Evolutionary conservation across 768 basidiomycete genomes (phyloP), one percentile per base, ranked within the genome.

Genomic region (Stropharia rugosoannulata): DNA sequence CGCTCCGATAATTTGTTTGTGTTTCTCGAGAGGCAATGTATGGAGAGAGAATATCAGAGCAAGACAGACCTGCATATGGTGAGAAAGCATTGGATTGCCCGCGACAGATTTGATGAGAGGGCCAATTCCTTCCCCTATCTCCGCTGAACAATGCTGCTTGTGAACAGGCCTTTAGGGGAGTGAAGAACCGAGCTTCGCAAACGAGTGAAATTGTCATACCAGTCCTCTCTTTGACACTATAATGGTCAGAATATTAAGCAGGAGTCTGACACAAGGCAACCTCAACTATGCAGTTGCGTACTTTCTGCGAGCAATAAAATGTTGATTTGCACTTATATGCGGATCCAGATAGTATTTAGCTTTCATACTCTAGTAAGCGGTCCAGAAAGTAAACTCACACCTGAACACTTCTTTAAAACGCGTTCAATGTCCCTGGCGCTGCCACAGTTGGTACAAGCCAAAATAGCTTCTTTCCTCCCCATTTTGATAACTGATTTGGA

Each of bases 61-160:
- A 8, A 64, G 47, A 19, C 56, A 60, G 12, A 64, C 54, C 39
- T 64, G 56, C 36, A 64, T 49, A 19, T 58, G 61, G 29, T 61
- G 60, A 7, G 50, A 47, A 8, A 64, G 48, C 63, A 64, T 61
- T 16, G 58, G 60, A 43, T 64, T 64, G 12, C 52, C 60, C 5
- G 54, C 59, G 32, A 64, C 53, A 10, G 47, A 50, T 42, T 56
- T 56, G 36, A 64, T 58, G 37, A 64, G 60, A 11, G 50, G 43
- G 5, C 57, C 51, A 32, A 64, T 64, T 5, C 60, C 58, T 12
- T 47, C 42, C 5, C 59, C 63, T 13, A 56, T 38, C 11, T 47
- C 59, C n/a, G 49, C n/a, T 9, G 41, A 27, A 35, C 63, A 64
- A 16, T 64, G 32, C 4, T 25, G 32, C 42, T 61, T 64, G 32